Evolutionary conservation across 2,329 filamentous ascomycete species (phyloP).

Genomic region (Coleophoma crateriformis): DNA sequence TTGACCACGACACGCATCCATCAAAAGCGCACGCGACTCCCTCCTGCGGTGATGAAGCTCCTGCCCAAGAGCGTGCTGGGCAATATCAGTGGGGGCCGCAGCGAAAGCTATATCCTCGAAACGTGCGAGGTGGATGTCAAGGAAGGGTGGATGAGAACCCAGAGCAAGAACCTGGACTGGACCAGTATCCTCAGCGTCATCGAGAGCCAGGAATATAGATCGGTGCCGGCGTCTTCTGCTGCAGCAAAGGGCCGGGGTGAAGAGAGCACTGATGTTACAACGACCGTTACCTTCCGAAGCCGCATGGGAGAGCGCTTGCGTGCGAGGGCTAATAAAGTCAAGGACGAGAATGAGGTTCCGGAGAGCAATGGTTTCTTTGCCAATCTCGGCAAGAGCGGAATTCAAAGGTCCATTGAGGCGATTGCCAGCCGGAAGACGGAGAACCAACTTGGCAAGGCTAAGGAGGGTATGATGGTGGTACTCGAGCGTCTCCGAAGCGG

Average conservation of each 20-base stretch:
- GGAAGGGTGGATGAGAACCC: conserved; percentile 77
- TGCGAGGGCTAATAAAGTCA: conserved; percentile 29
- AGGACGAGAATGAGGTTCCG: conserved; percentile 33
- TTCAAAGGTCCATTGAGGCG: conserved; percentile 74
- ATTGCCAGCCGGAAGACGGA: conserved; percentile 73
- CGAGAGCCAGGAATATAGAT: conserved; percentile 65
- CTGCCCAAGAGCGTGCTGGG: conserved; percentile 57
- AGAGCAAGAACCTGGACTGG: conserved; percentile 77
- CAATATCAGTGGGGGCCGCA: conserved; percentile 52
- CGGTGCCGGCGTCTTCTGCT: not conserved
- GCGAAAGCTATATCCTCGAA: conserved; percentile 74
- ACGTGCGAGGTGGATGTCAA: conserved; percentile 73
- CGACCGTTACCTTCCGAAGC: conserved; percentile 69
- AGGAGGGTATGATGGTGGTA: conserved; percentile 78
- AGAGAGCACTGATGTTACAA: conserved; percentile 59
- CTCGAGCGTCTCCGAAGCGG: conserved; percentile 64
- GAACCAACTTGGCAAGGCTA: conserved; percentile 73
- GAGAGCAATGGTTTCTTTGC: conserved; percentile 44
- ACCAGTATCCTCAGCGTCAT: conserved; percentile 74
- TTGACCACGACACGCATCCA: conserved; percentile 76
- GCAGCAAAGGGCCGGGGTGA: conserved; percentile 7
- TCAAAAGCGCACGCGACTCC: conserved; percentile 75
- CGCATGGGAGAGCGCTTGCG: conserved; percentile 58
- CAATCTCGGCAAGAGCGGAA: conserved; percentile 61
- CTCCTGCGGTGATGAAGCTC: conserved; percentile 68